Conservation (phyloP, 2,329 filamentous ascomycete species). For the Cercospora beticola region DNA sequence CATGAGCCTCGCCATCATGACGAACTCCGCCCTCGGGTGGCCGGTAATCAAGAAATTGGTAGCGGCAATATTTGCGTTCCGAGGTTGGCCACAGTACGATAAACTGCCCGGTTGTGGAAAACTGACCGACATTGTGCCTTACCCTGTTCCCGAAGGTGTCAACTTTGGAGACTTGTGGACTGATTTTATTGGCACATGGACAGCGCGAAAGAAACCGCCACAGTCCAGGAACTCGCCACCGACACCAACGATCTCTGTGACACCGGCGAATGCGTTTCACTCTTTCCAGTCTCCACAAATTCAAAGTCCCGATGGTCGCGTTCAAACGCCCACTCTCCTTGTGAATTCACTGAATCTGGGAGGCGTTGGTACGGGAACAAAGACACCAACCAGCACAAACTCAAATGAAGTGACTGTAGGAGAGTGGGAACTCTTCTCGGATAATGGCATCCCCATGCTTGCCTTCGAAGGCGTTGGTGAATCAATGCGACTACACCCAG, state of each 20-base stretch:
- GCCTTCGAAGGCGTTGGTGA: conserved; percentile 14
- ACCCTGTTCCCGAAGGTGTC: conserved; percentile 11
- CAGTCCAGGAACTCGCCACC: neutral
- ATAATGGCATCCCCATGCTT: conserved; percentile 1
- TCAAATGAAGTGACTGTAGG: neutral
- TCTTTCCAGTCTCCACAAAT: neutral
- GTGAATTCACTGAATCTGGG: neutral
- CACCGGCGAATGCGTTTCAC: neutral
- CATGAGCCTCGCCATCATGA: conserved; percentile 26
- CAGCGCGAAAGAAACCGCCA: neutral
- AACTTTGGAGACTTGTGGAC: conserved; percentile 6
- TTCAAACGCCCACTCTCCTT: neutral
- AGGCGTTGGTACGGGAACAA: neutral
- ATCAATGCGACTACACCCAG: conserved; percentile 3
- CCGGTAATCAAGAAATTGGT: conserved; percentile 18
- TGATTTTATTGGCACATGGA: conserved; percentile 16
- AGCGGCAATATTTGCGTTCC: conserved; percentile 22
- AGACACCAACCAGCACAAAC: neutral
- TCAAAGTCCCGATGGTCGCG: neutral
- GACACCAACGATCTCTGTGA: neutral
- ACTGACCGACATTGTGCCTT: conserved; percentile 14
- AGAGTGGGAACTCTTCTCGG: neutral
- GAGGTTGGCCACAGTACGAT: conserved; percentile 19
- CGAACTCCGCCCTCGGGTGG: conserved; percentile 20
- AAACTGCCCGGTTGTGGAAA: conserved; percentile 6